Evolutionary conservation across 2,329 filamentous ascomycete genomes (phyloP).

Genomic region (Verticillium dahliae): DNA sequence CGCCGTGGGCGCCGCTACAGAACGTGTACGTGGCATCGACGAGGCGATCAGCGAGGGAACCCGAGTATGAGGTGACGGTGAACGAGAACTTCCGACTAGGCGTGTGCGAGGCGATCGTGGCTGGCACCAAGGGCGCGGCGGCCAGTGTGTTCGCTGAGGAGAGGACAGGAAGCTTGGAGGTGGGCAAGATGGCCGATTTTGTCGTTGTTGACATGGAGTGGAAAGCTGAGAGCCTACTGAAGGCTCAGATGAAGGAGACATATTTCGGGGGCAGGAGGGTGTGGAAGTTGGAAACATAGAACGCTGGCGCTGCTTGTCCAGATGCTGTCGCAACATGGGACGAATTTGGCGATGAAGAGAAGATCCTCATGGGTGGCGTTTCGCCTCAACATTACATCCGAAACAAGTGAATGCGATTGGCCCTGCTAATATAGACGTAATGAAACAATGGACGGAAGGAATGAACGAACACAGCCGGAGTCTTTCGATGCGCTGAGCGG

Average conservation of each 20-base stretch:
- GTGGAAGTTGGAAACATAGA: slow-evolving; percentile 11
- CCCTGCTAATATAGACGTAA: background rate
- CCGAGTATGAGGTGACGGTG: slow-evolving; percentile 27
- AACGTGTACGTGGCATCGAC: slow-evolving; percentile 48
- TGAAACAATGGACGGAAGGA: background rate
- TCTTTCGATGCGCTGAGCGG: background rate
- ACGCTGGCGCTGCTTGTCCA: background rate
- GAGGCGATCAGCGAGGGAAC: slow-evolving; percentile 38
- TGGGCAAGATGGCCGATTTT: slow-evolving; percentile 45
- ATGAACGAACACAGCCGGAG: background rate
- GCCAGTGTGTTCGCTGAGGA: slow-evolving; percentile 43
- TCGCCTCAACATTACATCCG: background rate
- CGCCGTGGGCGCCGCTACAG: slow-evolving; percentile 38
- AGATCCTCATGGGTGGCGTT: too few relatives aligned
- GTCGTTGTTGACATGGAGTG: slow-evolving; percentile 43
- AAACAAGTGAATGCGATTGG: background rate
- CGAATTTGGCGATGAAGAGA: background rate
- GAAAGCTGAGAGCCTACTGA: slow-evolving; percentile 32
- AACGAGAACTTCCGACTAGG: slow-evolving; percentile 40
- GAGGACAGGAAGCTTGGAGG: slow-evolving; percentile 37
- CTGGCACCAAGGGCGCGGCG: slow-evolving; percentile 39
- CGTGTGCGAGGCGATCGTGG: slow-evolving; percentile 38
- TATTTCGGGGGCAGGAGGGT: slow-evolving; percentile 38
- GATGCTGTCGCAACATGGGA: background rate
- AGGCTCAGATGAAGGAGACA: slow-evolving; percentile 35